Conservation (phyloP, 2,329 filamentous ascomycete genomes). For the Helminthosporium solani region DNA sequence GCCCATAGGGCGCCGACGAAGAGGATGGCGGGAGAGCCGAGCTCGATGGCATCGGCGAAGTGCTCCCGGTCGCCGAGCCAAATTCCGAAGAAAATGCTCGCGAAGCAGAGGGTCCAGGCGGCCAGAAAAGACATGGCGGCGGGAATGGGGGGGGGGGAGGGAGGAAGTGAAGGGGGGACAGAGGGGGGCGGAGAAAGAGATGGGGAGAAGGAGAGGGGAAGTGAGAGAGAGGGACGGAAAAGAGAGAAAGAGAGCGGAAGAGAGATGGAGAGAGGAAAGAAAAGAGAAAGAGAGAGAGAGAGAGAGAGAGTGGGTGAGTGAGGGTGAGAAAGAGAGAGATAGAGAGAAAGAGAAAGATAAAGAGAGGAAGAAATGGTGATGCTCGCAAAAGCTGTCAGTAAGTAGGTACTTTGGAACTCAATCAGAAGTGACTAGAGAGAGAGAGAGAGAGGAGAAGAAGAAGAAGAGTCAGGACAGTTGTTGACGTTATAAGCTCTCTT, state of each 20-base stretch:
- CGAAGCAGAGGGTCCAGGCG: neutral
- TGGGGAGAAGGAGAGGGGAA: too few relatives aligned
- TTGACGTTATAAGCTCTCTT: too few relatives aligned
- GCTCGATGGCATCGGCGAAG: neutral
- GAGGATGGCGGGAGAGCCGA: neutral
- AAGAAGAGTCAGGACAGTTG: too few relatives aligned
- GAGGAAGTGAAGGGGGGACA: neutral
- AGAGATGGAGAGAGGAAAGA: neutral
- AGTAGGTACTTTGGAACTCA: neutral
- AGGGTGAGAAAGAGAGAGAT: too few relatives aligned
- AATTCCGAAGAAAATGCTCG: neutral
- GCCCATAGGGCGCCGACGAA: neutral
- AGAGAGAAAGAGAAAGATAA: too few relatives aligned
- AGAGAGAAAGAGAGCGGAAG: neutral
- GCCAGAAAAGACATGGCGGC: neutral
- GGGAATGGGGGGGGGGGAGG: neutral
- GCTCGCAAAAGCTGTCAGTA: slow-evolving; percentile 3
- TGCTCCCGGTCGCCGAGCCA: neutral
- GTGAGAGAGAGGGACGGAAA: neutral
- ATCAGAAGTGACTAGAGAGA: neutral
- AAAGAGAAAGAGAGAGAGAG: neutral
- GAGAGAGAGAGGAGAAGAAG: neutral
- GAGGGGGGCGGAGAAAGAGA: neutral
- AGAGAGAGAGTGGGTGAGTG: too few relatives aligned
- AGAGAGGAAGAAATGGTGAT: neutral